Evolutionary conservation across 2,329 filamentous ascomycete genomes (phyloP).

Genomic region (Penicillium crustosum): DNA sequence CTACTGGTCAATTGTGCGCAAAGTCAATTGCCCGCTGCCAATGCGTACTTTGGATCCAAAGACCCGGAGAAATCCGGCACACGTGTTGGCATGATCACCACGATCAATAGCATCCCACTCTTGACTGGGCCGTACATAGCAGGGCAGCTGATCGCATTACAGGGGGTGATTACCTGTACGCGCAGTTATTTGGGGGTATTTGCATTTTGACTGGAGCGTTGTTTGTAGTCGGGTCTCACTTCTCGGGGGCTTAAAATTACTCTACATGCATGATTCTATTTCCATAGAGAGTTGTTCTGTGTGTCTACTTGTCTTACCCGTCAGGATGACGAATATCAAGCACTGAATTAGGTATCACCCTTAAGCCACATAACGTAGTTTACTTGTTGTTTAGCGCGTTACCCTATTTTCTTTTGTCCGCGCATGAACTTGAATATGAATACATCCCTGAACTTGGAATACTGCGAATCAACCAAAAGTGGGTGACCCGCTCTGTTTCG

Average conservation of each 20-base stretch:
- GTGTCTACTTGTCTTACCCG: neutral
- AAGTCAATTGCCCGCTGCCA: slow-evolving; percentile 46
- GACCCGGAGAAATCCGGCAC: slow-evolving; percentile 50
- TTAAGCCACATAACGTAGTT: neutral
- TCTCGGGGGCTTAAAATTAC: slow-evolving; percentile 2
- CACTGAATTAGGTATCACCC: neutral
- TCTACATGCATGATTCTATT: neutral
- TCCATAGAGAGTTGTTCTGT: neutral
- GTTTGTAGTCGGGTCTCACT: slow-evolving; percentile 10
- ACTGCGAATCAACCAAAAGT: neutral
- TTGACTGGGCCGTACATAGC: slow-evolving; percentile 51
- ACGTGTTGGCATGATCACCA: slow-evolving; percentile 51
- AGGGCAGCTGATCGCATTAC: slow-evolving; percentile 45
- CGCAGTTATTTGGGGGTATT: slow-evolving; percentile 48
- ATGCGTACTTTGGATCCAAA: slow-evolving; percentile 42
- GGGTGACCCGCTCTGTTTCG: neutral
- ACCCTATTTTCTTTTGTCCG: neutral
- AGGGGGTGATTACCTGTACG: slow-evolving; percentile 45
- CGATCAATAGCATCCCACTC: slow-evolving; percentile 46
- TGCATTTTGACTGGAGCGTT: slow-evolving; percentile 11
- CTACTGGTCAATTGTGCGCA: slow-evolving; percentile 48
- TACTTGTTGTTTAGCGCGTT: neutral
- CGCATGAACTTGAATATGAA: neutral
- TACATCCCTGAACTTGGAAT: neutral
- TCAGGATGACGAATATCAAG: neutral